Evolutionary conservation across 2,329 filamentous ascomycete genomes (phyloP), one percentile per base, ranked within the genome.

Genomic region (Epichloe coenophiala): DNA sequence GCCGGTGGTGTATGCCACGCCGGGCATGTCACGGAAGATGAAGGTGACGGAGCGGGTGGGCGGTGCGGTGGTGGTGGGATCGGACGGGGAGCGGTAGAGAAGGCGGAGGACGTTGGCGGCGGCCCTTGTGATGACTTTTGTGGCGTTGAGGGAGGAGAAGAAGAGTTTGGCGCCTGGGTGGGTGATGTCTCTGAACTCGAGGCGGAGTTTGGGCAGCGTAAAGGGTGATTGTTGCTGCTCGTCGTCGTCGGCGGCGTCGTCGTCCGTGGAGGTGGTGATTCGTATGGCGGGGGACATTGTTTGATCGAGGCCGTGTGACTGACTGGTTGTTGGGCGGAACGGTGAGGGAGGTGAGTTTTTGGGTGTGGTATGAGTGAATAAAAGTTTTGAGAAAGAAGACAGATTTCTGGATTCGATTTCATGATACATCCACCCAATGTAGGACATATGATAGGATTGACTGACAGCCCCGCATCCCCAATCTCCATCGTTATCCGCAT

Each of bases 1-100:
- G 55, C 88, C 86, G 0, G 80, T 88, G 1, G 91, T 96, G 70
- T 96, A 95, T 19, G 91, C 91, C 4, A 97, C 87, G 47, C 91
- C 91, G 45, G 71, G 73, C 78, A 95, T 89, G 56, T 81, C 73
- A 33, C 86, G 80, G 4, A 97, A 72, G 53, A 95, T 75, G 37
- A 97, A 69, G 0, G 90, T 96, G 17, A 97, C 81, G 48, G 88
- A 94, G 53, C 88, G 84, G 9, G 88, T 93, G n/a, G 78, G 73
- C 40, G 79, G 78, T 11, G 66, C 61, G 48, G 67, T 68, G 37
- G 71, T 72, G 44, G 65, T 63, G 27, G 63, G 60, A 53, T 68
- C 65, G 4, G 60, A 57, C 45, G 71, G 69, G n/a, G 68, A 66
- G 43, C 61, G 58, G 65, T 96, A 97, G 33, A 97, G 80, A 31